Base-by-base conservation (phyloP, 2,329 filamentous ascomycete species). In the Trichoderma arundinaceum region DNA sequence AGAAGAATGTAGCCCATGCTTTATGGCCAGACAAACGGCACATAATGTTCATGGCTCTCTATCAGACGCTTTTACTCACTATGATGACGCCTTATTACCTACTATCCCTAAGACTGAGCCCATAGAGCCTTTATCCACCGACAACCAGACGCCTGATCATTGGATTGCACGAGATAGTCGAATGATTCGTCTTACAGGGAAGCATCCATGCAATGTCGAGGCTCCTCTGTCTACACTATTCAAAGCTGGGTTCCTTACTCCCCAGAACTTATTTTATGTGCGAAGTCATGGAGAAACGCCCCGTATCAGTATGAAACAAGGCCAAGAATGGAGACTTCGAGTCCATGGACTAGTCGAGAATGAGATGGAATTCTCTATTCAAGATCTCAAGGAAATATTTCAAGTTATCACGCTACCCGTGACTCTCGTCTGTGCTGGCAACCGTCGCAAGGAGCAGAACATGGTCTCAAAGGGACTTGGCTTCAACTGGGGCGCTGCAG, bases 191-290 rank as follows among this genome's bases (percentile, higher is more conserved):
- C 81, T 97, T 15, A 97, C 94, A 10, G 94, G 94, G 32, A 85
- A 92, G 8, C 94, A 97, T 76, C 94, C 94, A 1, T 96, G 96
- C 81, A 97, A 97, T 72, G 89, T 91, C 56, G 94, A 97, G 77
- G 86, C 94, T 10, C 93, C 94, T 0, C 79, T 97, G 8, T 91
- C 86, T 64, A 87, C 88, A n/a, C 81, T 97, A 1, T 97, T 88
- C 77, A 85, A 94, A 54, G 81, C 85, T 79, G 92, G 94, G 0
- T 97, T 97, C 74, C 80, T 97, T 43, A 97, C 93, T 1, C 92
- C 89, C 49, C 90, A 92, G 12, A 90, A 96, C 71, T 81, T 97
- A 1, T 95, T 96, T 78, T 97, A 96, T 76, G 94, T 97, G 10
- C 84, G 94, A 41, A 97, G 97, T 72, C 94, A 97, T 80, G 94